phyloP scores from a whole-genome alignment of 2,329 filamentous ascomycete genomes.

The Aureobasidium lini region DNA sequence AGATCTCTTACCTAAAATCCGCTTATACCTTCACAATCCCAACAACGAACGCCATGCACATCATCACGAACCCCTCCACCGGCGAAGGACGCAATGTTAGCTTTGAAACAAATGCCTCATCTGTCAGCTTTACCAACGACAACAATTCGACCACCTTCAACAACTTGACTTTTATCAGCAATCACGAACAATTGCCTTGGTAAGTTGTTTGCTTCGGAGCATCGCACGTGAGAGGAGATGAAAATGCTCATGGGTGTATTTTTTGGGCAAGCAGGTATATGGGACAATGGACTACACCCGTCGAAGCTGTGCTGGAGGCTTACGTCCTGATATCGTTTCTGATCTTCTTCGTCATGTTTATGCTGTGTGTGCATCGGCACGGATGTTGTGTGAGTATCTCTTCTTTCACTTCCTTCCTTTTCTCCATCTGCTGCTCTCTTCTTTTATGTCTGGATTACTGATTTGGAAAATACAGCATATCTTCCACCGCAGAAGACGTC shows the following conservation, averaged over 20 bases:
- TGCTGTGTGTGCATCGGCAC: not conserved
- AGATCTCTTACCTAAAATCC: conserved; percentile 3
- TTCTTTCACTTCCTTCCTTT: not conserved
- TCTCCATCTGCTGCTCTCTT: not conserved
- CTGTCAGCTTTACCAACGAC: not conserved
- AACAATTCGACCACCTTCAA: not conserved
- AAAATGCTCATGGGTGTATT: not conserved
- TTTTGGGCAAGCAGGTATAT: not conserved
- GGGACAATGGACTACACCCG: not conserved
- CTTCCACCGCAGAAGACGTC: not conserved
- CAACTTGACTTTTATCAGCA: not conserved
- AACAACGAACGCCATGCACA: not conserved
- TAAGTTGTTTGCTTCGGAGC: not conserved
- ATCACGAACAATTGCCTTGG: not conserved
- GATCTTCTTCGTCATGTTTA: not conserved
- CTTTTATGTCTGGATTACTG: not conserved
- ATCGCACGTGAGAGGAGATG: not conserved
- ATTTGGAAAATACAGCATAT: not conserved
- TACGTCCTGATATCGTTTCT: not conserved
- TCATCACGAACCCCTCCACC: not conserved
- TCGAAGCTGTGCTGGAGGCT: not conserved
- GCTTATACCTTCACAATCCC: not conserved
- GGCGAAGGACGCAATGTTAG: not conserved
- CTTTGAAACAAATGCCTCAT: not conserved
- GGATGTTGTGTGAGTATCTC: not conserved